Conservation (phyloP, 1,284 basidiomycete species). For the Cryptococcus sp. region DNA sequence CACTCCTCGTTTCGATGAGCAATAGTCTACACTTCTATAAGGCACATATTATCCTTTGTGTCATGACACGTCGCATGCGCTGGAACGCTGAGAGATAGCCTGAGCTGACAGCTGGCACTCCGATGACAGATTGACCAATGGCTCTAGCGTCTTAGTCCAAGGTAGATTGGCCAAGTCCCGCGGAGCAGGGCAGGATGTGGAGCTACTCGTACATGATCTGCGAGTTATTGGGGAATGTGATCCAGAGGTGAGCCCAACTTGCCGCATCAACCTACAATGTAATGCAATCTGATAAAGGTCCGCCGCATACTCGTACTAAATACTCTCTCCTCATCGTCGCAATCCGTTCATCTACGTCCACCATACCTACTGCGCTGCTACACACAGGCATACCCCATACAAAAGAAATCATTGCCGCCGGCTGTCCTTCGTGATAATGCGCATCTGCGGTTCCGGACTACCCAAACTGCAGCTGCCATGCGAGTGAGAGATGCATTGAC, state of each 20-base stretch:
- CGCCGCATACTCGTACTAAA: background rate
- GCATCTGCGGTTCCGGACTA: conserved; percentile 79
- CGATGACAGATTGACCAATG: conserved; percentile 60
- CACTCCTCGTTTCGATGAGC: no score
- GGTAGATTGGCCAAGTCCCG: conserved; percentile 68
- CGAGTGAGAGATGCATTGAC: conserved; percentile 66
- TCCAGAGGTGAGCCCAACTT: conserved; percentile 61
- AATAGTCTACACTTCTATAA: no score
- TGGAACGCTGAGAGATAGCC: no score
- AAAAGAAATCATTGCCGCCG: conserved; percentile 73
- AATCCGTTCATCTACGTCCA: background rate
- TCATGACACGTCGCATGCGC: no score
- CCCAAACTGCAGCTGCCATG: conserved; percentile 68
- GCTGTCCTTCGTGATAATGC: conserved; percentile 78
- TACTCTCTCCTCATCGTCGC: background rate
- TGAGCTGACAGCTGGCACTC: no score
- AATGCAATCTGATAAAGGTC: background rate
- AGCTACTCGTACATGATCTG: conserved; percentile 69
- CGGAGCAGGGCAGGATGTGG: conserved; percentile 69
- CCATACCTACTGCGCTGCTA: background rate
- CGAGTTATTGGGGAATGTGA: conserved; percentile 73
- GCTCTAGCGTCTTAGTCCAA: conserved; percentile 67
- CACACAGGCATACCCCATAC: conserved; percentile 74
- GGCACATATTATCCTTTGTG: no score
- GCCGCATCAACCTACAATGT: background rate